Evolutionary conservation across 768 basidiomycete species (phyloP).

Genomic region (Coprinopsis sp.): DNA sequence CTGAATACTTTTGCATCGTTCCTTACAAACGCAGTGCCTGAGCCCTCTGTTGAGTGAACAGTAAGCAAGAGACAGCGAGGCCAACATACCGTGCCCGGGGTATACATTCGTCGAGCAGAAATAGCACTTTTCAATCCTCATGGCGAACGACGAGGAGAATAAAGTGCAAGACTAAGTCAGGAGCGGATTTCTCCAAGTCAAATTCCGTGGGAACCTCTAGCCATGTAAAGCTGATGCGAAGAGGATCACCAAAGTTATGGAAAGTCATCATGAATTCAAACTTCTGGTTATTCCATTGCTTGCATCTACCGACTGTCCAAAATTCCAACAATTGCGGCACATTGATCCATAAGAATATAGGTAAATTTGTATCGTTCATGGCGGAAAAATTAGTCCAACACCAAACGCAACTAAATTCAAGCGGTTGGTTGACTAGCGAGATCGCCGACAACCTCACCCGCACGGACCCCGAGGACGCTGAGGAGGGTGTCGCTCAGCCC

Average conservation of each 20-base stretch:
- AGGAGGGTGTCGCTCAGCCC: slow-evolving; percentile 42
- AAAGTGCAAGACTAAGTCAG: neutral
- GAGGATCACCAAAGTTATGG: neutral
- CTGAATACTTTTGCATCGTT: slow-evolving; percentile 98
- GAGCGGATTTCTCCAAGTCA: neutral
- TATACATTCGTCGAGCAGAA: slow-evolving; percentile 97
- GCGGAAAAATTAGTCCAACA: too few species aligned
- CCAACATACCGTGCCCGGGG: slow-evolving; percentile 79
- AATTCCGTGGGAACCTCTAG: neutral
- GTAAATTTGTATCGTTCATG: too few species aligned
- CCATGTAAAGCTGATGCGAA: too few species aligned
- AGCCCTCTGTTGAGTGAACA: neutral
- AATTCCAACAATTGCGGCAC: too few species aligned
- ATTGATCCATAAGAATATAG: too few species aligned
- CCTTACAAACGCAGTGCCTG: slow-evolving; percentile 91
- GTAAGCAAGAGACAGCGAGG: neutral
- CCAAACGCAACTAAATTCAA: too few species aligned
- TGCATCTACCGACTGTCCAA: too few species aligned
- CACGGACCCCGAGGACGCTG: slow-evolving; percentile 39
- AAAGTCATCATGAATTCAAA: neutral
- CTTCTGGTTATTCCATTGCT: neutral
- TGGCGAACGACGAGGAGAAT: slow-evolving; percentile 25
- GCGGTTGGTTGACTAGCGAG: slow-evolving; percentile 17
- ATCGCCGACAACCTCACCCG: slow-evolving; percentile 43
- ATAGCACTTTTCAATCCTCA: slow-evolving; percentile 98